Evolutionary conservation across 1,284 basidiomycete species (phyloP), one percentile per base, ranked within the genome.

Genomic region (Cutaneotrichosporon sp.): DNA sequence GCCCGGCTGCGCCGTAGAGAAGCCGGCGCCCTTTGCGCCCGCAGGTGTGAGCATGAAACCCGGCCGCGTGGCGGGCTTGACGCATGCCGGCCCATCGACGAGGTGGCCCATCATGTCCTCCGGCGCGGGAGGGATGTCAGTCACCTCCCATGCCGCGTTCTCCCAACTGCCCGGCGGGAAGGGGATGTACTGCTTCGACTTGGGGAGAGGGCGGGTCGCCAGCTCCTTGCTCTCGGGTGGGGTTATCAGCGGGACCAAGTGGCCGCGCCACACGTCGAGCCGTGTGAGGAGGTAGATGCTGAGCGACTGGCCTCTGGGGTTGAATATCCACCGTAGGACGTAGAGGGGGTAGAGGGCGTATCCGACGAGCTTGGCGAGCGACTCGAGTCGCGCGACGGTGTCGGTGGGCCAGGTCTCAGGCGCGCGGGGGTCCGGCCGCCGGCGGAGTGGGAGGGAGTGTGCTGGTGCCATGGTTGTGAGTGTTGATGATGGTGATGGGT

Each of bases 1-100:
- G 6, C 60, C 66, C 13, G 55, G 45, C 33, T 42, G n/a, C 0
- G 71, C 71, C 31, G 13, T 34, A 13, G 59, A 36, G 25, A 31
- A 22, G 11, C 53, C 33, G 2, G 54, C 60, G 20, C 55, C 64
- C 22, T 3, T n/a, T 1, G 59, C 20, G 2, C 46, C 65, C 6
- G 49, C 29, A 0, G 72, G 70, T 1, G 58, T 58, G 20, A 72
- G 54, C 60, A 67, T 67, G 45, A 69, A 72, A 4, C 57, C 61
- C 9, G 61, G 61, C 6, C 38, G 18, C 3, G 42, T 14, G 11
- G 31, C 27, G 25, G 47, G 46, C 25, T 31, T 16, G 9, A 63
- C 57, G 38, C 42, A 54, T 3, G 25, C 20, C 22, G 58, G 49
- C 3, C 54, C 56, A 16, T 45, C 20, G 2, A 56, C 57, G 20